A percentile compares a stretch with the other conserved stretches of the same genome.
These are phyloP conservation scores for Aspergillus arachidicola DNA, from an alignment of 2,329 filamentous ascomycete species.

Conservation along the genomic window DNA sequence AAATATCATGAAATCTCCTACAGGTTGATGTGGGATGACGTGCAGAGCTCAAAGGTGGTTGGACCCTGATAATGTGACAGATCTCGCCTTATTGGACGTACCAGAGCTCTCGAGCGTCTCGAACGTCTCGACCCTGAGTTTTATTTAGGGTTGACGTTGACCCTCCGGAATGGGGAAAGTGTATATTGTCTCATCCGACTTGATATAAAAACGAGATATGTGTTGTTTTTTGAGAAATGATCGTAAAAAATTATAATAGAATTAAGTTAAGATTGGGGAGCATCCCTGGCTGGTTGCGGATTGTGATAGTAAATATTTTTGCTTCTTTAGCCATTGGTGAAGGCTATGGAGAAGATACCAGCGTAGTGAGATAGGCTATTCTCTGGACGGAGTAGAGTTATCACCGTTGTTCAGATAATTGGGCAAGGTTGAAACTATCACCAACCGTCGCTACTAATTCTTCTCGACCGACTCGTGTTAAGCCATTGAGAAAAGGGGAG, in stretches of 20 bases:
- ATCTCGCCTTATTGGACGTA: not conserved
- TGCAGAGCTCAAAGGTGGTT: not conserved
- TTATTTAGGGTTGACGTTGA: not conserved
- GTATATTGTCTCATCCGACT: not conserved
- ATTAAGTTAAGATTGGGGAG: not conserved
- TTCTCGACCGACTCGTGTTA: not conserved
- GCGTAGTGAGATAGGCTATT: not conserved
- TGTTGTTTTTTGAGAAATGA: no score
- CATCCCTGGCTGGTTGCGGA: not conserved
- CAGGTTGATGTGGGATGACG: not conserved
- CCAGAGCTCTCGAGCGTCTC: not conserved
- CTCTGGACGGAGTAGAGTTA: not conserved
- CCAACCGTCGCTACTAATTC: not conserved
- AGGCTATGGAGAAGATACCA: not conserved
- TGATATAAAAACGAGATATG: no score
- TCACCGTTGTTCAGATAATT: not conserved
- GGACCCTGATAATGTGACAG: not conserved
- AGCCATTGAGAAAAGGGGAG: conserved; percentile 3
- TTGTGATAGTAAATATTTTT: not conserved
- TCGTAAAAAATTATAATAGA: no score
- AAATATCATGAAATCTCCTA: not conserved
- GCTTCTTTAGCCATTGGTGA: not conserved
- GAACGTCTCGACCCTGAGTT: not conserved
- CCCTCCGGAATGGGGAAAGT: not conserved
- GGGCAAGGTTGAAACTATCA: not conserved